Percentiles rank a stretch among this genome's conserved stretches.
These are phyloP conservation scores for Fraxinus velutina DNA, from an alignment of 305 asterid species.

Conservation along the genomic window DNA sequence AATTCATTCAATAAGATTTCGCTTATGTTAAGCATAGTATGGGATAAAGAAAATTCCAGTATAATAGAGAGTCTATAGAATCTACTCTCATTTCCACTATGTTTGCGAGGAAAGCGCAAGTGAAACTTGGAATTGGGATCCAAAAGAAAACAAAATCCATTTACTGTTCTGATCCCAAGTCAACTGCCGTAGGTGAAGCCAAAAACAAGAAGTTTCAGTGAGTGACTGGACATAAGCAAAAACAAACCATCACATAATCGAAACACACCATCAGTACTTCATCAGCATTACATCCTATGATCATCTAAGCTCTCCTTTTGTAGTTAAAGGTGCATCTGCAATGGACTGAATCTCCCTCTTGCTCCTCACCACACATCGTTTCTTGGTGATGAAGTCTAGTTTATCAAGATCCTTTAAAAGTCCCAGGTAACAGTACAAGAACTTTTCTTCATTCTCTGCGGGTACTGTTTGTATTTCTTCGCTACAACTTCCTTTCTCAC, in stretches of 20 bases:
- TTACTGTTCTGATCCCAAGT: background rate
- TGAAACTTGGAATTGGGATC: background rate
- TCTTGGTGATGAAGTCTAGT: constrained; percentile 54
- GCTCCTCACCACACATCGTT: constrained; percentile 55
- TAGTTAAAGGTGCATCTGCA: constrained; percentile 32
- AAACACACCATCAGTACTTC: background rate
- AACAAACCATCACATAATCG: background rate
- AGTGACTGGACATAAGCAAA: background rate
- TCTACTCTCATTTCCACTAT: background rate
- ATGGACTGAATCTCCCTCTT: constrained; percentile 47
- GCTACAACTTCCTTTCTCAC: constrained; percentile 12
- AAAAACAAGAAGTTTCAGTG: background rate
- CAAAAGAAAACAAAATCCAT: background rate
- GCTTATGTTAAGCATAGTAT: background rate
- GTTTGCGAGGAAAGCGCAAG: background rate
- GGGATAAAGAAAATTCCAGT: background rate
- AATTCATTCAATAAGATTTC: background rate
- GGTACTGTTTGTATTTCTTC: constrained; percentile 22
- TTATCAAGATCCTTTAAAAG: constrained; percentile 57
- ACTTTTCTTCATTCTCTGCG: constrained; percentile 24
- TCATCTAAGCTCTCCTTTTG: background rate
- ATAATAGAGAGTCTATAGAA: background rate
- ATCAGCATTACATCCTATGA: background rate
- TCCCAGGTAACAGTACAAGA: constrained; percentile 55
- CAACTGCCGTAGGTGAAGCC: background rate